These are phyloP conservation scores for Cucumis hystrix DNA, from an alignment of 306 rosid genomes.

Conservation along the genomic window DNA sequence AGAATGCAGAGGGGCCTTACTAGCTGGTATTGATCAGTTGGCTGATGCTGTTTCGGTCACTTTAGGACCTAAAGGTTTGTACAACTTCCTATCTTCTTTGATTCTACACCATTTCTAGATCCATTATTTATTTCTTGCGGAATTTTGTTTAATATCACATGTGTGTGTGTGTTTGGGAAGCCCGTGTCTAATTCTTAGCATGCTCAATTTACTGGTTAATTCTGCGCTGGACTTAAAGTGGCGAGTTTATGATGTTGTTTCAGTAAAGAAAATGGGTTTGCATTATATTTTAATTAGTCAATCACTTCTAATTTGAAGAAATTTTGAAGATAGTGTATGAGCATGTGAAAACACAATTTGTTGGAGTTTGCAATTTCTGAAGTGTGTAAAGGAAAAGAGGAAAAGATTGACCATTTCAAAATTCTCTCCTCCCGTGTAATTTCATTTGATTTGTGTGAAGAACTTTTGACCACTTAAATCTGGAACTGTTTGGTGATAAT, in stretches of 20 bases:
- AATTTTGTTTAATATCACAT: not conserved
- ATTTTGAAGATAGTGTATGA: not conserved
- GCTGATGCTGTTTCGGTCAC: constrained; percentile 97
- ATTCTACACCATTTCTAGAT: not conserved
- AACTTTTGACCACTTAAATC: not conserved
- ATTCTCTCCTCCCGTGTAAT: not conserved
- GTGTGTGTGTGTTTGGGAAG: not conserved
- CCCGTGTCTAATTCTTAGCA: not conserved
- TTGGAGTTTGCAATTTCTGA: not conserved
- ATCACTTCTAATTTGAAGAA: not conserved
- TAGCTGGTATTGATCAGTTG: constrained; percentile 74
- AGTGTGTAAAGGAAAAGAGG: not conserved
- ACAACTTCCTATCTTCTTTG: not conserved
- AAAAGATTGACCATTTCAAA: not conserved
- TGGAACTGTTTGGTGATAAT: not conserved
- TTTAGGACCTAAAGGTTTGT: constrained; percentile 79
- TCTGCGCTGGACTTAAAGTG: not conserved
- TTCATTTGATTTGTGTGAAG: not conserved
- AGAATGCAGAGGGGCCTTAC: constrained; percentile 60
- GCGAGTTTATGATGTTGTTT: not conserved
- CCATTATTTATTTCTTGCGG: not conserved
- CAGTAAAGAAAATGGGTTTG: not conserved
- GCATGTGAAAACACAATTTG: not conserved
- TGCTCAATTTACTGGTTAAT: not conserved
- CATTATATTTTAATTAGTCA: not conserved